Base-by-base conservation (phyloP, 2,329 filamentous ascomycete genomes). In the Phialophora verrucosa region DNA sequence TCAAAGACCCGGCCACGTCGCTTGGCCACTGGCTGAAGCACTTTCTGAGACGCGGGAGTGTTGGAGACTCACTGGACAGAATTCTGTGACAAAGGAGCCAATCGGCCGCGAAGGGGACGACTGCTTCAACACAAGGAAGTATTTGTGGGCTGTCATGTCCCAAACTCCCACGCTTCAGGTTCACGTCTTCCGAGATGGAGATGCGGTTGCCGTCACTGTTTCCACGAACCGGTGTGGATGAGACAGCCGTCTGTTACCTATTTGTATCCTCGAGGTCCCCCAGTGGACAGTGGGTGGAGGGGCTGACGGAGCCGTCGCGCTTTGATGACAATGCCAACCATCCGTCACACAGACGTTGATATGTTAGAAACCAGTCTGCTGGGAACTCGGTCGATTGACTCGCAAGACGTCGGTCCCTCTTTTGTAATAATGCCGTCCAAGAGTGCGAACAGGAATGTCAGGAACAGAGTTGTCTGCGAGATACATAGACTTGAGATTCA, bases 11-110 rank as follows among this genome's bases (percentile, higher is more conserved):
- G 53, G 54, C 53, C 20, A 54, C 29, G 31, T 31, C 35, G 59
- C 51, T 53, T 62, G 59, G 51, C 50, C 58, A 62, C 42, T 62
- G 65, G 62, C 65, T 67, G 57, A 67, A 47, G 65, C 65, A 62
- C 55, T 25, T 62, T 55, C 57, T 67, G 65, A 67, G 65, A 67
- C 64, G 56, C 17, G 44, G 35, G 38, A 51, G 31, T 35, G 59
- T 55, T 62, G 63, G 44, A 53, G 42, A 53, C 32, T 35, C 25
- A 57, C 27, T 56, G 63, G 63, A 61, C 49, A 49, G 32, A n/a
- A 50, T 27, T 51, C 57, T 65, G 58, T 51, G 63, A 61, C 50
- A 55, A 38, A 35, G 38, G 25, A 57, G 32, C 62, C 62, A 64
- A 64, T 64, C 27, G 55, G 23, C 17, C 42, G 62, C 51, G 31